phyloP scores from a whole-genome alignment of 2,329 filamentous ascomycete species.

The Ophiostoma pallidulum region DNA sequence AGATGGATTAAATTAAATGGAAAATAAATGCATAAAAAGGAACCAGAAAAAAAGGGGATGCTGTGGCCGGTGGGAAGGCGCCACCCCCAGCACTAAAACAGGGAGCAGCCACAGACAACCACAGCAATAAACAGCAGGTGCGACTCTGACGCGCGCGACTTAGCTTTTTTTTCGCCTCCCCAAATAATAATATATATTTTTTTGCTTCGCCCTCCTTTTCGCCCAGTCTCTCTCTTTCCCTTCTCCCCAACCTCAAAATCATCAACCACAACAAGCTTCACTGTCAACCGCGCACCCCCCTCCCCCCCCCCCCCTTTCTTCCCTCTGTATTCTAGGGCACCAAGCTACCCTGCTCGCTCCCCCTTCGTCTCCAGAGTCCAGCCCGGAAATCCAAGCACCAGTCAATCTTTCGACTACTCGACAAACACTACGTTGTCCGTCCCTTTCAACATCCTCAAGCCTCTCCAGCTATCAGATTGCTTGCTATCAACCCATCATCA shows the following conservation, averaged over 20 bases:
- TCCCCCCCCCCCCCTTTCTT: slow-evolving; percentile 19
- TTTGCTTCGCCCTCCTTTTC: slow-evolving; percentile 21
- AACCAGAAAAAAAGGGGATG: too few species aligned
- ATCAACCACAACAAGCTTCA: slow-evolving; percentile 31
- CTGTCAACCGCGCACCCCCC: slow-evolving; percentile 11
- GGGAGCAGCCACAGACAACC: not conserved
- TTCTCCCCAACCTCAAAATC: slow-evolving; percentile 25
- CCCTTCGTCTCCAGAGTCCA: slow-evolving; percentile 67
- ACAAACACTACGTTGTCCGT: slow-evolving; percentile 36
- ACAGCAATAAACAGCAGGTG: slow-evolving; percentile 3
- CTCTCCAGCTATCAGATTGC: slow-evolving; percentile 7
- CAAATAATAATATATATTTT: slow-evolving; percentile 26
- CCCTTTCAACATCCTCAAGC: not conserved
- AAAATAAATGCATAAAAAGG: slow-evolving; percentile 4
- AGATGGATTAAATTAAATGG: slow-evolving; percentile 8
- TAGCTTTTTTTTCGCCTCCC: slow-evolving; percentile 14
- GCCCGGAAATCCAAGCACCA: slow-evolving; percentile 22
- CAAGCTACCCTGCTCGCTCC: slow-evolving; percentile 69
- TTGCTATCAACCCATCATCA: slow-evolving; percentile 6
- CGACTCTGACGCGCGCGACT: slow-evolving; percentile 21
- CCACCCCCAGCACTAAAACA: not conserved
- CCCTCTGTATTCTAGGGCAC: slow-evolving; percentile 63
- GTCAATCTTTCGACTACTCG: slow-evolving; percentile 20
- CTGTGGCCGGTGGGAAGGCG: too few species aligned
- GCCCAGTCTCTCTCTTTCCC: slow-evolving; percentile 22